phyloP scores from a whole-genome alignment of 1,139 yeast genomes.

The Wickerhamomyces sp. region DNA sequence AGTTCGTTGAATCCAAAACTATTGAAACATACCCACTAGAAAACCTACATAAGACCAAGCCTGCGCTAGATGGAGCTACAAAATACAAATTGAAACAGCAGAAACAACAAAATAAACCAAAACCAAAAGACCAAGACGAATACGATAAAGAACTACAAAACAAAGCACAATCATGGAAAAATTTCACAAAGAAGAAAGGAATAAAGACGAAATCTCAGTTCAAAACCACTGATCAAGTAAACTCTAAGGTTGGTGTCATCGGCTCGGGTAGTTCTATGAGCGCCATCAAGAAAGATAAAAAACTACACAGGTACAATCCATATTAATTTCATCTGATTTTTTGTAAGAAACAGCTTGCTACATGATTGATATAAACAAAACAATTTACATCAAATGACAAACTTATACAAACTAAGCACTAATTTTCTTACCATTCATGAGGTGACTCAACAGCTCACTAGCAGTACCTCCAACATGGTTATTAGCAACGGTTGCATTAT shows the following conservation, averaged over 20 bases:
- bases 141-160: slow-evolving; percentile 19
- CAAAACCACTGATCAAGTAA: slow-evolving; percentile 21
- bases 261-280: slow-evolving; percentile 21
- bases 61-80: slow-evolving; percentile 7
- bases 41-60: slow-evolving; percentile 10
- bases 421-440: slow-evolving; percentile 62
- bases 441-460: slow-evolving; percentile 63
- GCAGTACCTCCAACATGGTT: slow-evolving; percentile 37
- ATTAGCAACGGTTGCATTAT: slow-evolving; percentile 15
- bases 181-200: slow-evolving; percentile 26
- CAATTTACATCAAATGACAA: not conserved
- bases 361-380: no score
- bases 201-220: slow-evolving; percentile 21
- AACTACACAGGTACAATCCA: slow-evolving; percentile 9
- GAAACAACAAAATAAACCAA: slow-evolving; percentile 2
- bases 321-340: slow-evolving; percentile 3
- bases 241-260: slow-evolving; percentile 26
- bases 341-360: no score
- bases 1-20: slow-evolving; percentile 7
- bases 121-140: slow-evolving; percentile 5
- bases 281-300: slow-evolving; percentile 6
- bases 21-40: slow-evolving; percentile 11
- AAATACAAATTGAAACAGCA: slow-evolving; percentile 12
- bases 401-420: slow-evolving; percentile 22
- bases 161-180: slow-evolving; percentile 30